Conservation (phyloP, 352 stramenopile species). For the Phytophthora nicotianae region DNA sequence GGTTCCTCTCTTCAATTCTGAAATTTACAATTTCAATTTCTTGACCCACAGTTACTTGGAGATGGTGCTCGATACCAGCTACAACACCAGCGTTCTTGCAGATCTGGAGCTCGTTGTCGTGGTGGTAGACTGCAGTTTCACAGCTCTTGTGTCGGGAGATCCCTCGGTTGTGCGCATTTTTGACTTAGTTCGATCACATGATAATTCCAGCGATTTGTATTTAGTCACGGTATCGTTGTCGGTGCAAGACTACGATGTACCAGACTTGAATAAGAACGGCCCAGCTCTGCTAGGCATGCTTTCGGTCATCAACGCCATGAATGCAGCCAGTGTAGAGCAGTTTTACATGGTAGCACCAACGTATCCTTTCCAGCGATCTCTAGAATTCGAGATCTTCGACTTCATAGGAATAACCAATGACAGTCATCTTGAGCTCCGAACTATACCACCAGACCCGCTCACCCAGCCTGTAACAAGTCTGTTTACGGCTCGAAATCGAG, state of each 20-base stretch:
- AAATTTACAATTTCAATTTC: slow-evolving; percentile 40
- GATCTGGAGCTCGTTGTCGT: slow-evolving; percentile 45
- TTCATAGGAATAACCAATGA: slow-evolving; percentile 18
- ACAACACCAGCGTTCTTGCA: slow-evolving; percentile 36
- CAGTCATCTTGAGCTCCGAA: slow-evolving; percentile 21
- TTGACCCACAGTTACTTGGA: slow-evolving; percentile 31
- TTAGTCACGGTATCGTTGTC: slow-evolving; percentile 31
- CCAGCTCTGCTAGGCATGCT: slow-evolving; percentile 31
- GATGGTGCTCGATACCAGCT: slow-evolving; percentile 32
- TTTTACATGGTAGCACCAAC: slow-evolving; percentile 28
- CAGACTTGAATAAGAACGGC: slow-evolving; percentile 17
- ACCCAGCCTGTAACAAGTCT: slow-evolving; percentile 27
- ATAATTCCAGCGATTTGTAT: slow-evolving; percentile 17
- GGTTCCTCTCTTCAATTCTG: slow-evolving; percentile 6
- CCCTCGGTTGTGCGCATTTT: slow-evolving; percentile 19
- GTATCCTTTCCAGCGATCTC: slow-evolving; percentile 32
- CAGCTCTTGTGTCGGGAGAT: slow-evolving; percentile 16
- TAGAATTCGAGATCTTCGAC: slow-evolving; percentile 35
- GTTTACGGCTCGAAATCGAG: slow-evolving; percentile 22
- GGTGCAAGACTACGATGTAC: slow-evolving; percentile 41
- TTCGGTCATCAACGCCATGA: slow-evolving; percentile 28
- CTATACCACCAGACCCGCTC: slow-evolving; percentile 2
- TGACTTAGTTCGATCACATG: slow-evolving; percentile 26
- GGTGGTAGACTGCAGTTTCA: slow-evolving; percentile 46
- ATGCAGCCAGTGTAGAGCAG: slow-evolving; percentile 12